These are phyloP conservation scores for Neoboletus brunneissimus DNA, from an alignment of 768 basidiomycete genomes.

Conservation along the genomic window DNA sequence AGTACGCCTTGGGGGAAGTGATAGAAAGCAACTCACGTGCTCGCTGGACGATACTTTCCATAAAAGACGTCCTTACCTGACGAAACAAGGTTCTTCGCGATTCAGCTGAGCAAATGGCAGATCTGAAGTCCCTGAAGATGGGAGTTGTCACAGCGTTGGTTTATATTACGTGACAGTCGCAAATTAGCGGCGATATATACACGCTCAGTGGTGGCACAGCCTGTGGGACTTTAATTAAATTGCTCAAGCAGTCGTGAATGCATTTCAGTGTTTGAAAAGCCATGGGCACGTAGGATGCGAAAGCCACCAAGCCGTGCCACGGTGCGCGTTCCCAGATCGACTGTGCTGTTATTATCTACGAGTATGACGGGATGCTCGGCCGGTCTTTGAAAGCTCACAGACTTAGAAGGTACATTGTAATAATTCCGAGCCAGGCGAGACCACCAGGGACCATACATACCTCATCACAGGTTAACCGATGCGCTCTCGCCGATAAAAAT, in stretches of 20 bases:
- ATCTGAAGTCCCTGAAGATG: neutral
- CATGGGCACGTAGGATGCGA: too few relatives aligned
- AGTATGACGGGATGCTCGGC: too few relatives aligned
- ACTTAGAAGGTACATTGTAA: neutral
- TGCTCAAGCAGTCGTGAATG: neutral
- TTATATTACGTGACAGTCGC: neutral
- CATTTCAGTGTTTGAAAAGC: neutral
- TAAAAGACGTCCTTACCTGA: neutral
- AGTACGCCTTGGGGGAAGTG: neutral
- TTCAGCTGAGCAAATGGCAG: neutral
- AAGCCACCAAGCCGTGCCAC: too few relatives aligned
- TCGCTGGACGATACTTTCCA: conserved; percentile 8
- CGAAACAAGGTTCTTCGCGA: neutral
- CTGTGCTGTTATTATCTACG: too few relatives aligned
- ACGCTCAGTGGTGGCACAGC: neutral
- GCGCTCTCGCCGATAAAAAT: too few relatives aligned
- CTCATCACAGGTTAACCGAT: too few relatives aligned
- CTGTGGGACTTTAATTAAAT: too few relatives aligned
- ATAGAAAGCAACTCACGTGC: conserved; percentile 9
- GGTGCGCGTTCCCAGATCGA: neutral
- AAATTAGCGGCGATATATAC: too few relatives aligned
- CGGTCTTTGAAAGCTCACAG: too few relatives aligned
- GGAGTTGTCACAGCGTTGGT: neutral
- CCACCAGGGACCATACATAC: too few relatives aligned
- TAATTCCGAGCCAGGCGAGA: too few relatives aligned